Conservation (phyloP, 305 asterid genomes). For the Rubia tinctorum region DNA sequence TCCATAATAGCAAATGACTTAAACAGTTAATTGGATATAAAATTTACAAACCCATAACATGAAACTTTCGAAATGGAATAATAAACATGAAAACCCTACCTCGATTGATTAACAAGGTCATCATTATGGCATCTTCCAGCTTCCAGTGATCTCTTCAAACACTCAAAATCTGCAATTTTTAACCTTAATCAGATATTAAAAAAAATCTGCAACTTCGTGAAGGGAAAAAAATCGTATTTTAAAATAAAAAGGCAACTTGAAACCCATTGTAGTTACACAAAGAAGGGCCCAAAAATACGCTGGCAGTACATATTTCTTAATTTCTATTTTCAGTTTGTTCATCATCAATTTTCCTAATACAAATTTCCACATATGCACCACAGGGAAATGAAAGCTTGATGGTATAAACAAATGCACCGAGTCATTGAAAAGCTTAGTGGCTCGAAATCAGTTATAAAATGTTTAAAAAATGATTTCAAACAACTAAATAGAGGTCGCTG, state of each 20-base stretch:
- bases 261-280: background rate
- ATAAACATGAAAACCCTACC: background rate
- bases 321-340: background rate
- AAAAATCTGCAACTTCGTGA: background rate
- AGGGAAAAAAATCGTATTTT: background rate
- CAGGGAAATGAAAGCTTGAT: background rate
- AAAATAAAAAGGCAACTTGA: background rate
- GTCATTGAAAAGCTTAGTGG: background rate
- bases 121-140: background rate
- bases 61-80: background rate
- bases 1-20: background rate
- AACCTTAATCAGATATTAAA: background rate
- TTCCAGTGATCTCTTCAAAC: conserved; percentile 4
- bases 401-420: background rate
- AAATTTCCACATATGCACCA: no score
- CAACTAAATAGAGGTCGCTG: no score
- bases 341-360: background rate
- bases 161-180: background rate
- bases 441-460: no score
- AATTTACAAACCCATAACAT: background rate
- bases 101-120: conserved; percentile 9
- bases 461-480: background rate
- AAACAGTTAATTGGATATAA: background rate
- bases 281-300: background rate
- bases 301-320: background rate